A percentile compares a stretch with the other conserved stretches of the same genome.
Conservation (phyloP, 306 rosid genomes). For the Trichosanthes cucumerina region DNA sequence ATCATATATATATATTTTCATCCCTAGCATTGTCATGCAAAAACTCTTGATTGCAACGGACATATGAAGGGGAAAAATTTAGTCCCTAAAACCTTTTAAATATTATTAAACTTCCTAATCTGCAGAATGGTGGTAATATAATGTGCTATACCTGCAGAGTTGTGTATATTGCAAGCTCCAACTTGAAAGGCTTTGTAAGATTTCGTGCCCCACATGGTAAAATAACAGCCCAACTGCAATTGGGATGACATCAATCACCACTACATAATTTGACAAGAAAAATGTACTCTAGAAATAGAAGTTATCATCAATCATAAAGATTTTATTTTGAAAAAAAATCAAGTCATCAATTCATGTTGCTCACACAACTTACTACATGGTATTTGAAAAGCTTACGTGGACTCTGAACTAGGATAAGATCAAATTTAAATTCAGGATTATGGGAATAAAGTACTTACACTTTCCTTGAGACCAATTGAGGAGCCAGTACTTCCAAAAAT, state of each 20-base stretch:
- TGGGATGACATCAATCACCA: conserved; percentile 4
- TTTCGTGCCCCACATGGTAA: conserved; percentile 69
- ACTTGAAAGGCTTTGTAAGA: conserved; percentile 61
- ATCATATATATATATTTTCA: not conserved
- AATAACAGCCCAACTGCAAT: conserved; percentile 85
- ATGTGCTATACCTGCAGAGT: conserved; percentile 56
- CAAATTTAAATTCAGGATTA: conserved; percentile 23
- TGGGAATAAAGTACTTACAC: conserved; percentile 42
- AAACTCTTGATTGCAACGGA: not conserved
- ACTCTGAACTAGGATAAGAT: conserved; percentile 5
- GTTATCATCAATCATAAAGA: not conserved
- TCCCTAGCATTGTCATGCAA: not conserved
- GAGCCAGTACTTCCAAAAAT: conserved; percentile 79
- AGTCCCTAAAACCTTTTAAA: not conserved
- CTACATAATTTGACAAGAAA: not conserved
- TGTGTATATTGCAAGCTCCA: conserved; percentile 88
- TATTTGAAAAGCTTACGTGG: conserved; percentile 1
- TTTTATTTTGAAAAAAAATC: not conserved
- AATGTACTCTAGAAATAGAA: not conserved
- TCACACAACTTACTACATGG: not conserved
- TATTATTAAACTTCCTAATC: not conserved
- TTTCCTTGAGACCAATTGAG: conserved; percentile 66
- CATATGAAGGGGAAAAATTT: not conserved
- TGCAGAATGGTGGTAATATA: not conserved
- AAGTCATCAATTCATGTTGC: conserved; percentile 13